Evolutionary conservation across 768 basidiomycete species (phyloP).

Genomic region (Lactarius trivialis): DNA sequence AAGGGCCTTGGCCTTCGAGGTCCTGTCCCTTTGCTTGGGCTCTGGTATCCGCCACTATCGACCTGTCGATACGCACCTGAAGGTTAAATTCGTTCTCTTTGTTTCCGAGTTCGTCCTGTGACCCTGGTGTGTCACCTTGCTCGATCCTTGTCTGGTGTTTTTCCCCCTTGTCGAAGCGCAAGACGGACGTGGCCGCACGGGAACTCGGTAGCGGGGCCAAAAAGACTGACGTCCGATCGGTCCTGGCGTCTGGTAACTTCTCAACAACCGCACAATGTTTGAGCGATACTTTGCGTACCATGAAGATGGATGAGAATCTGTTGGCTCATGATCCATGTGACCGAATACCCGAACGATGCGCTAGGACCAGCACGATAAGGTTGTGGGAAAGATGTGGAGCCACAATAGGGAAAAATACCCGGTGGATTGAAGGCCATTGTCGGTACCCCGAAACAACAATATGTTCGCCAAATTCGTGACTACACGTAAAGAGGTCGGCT

Average conservation of each 20-base stretch:
- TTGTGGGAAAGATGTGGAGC: not conserved
- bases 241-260: slow-evolving; percentile 22
- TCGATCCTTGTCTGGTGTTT: not conserved
- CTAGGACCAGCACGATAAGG: slow-evolving; percentile 18
- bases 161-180: not conserved
- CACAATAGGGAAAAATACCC: not conserved
- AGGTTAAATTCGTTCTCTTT: slow-evolving; percentile 19
- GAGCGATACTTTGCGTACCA: slow-evolving; percentile 21
- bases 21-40: not conserved
- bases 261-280: not conserved
- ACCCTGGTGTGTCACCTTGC: not conserved
- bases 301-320: slow-evolving; percentile 31
- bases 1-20: not conserved
- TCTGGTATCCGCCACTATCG: not conserved
- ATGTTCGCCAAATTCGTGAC: slow-evolving; percentile 28
- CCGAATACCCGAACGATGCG: slow-evolving; percentile 30
- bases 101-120: not conserved
- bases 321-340: slow-evolving; percentile 34
- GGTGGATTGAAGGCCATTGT: slow-evolving; percentile 24
- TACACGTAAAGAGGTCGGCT: slow-evolving; percentile 1
- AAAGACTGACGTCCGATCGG: slow-evolving; percentile 6
- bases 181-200: not conserved
- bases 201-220: not conserved
- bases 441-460: slow-evolving; percentile 26
- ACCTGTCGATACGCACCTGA: slow-evolving; percentile 16